Percentiles rank a stretch among this genome's conserved stretches.
Conservation (phyloP, 441 rosid genomes). For the Flueggea neowawraea region DNA sequence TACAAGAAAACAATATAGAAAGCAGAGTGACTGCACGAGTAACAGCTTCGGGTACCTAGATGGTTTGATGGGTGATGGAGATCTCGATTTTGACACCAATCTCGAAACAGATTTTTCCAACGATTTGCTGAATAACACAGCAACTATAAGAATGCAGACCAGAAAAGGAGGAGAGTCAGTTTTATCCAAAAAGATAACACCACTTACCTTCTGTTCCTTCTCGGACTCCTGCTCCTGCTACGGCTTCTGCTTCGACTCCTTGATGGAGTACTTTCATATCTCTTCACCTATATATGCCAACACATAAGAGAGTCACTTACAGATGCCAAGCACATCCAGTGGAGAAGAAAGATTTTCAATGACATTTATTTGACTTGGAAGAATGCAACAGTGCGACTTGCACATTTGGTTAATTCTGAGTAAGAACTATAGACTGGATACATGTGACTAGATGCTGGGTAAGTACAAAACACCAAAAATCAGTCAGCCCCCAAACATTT, state of each 20-base stretch:
- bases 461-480: no score
- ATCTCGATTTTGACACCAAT: slow-evolving; percentile 66
- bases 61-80: slow-evolving; percentile 67
- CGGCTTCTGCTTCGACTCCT: slow-evolving; percentile 74
- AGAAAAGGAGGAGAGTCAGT: neutral
- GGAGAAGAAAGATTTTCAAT: no score
- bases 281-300: slow-evolving; percentile 57
- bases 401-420: no score
- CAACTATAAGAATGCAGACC: neutral
- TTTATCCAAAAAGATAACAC: neutral
- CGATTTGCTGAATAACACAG: slow-evolving; percentile 45
- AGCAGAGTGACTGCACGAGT: neutral
- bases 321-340: no score
- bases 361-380: no score
- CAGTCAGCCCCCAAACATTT: no score
- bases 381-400: no score
- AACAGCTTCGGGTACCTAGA: slow-evolving; percentile 34
- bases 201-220: slow-evolving; percentile 61
- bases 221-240: slow-evolving; percentile 43
- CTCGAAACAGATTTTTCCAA: slow-evolving; percentile 47
- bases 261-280: slow-evolving; percentile 56
- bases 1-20: neutral
- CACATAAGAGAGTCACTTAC: neutral
- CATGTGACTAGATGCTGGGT: no score
- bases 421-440: no score